These are phyloP conservation scores for Aspergillus nomiae DNA, from an alignment of 2,329 filamentous ascomycete species.

Conservation along the genomic window DNA sequence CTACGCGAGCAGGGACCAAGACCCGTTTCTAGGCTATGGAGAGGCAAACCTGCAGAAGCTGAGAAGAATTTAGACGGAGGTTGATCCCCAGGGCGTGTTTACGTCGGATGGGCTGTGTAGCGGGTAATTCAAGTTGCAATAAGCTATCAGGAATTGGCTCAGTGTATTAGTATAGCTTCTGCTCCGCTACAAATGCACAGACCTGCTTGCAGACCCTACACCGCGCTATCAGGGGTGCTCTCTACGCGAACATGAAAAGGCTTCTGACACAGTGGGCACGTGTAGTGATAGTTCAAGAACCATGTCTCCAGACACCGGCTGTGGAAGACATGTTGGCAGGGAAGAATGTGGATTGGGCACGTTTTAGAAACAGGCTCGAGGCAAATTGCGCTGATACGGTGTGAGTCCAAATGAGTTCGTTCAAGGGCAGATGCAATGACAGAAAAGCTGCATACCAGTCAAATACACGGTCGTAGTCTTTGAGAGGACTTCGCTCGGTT, in stretches of 20 bases:
- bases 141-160: not conserved
- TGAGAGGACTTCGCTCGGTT: not conserved
- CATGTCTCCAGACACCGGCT: constrained; percentile 5
- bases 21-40: not conserved
- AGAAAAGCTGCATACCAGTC: not conserved
- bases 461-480: not conserved
- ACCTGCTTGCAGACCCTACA: not conserved
- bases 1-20: not conserved
- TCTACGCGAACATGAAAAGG: not conserved
- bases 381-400: constrained; percentile 8
- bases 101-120: not conserved
- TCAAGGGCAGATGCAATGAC: too few relatives aligned
- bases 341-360: constrained; percentile 9
- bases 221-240: not conserved
- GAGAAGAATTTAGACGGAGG: not conserved
- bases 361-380: constrained; percentile 6
- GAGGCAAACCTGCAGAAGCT: not conserved
- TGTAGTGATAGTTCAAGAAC: constrained; percentile 7
- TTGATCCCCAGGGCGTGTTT: not conserved
- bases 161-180: not conserved
- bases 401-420: not conserved
- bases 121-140: not conserved
- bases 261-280: constrained; percentile 6
- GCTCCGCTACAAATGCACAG: too few relatives aligned
- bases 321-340: constrained; percentile 10